Percentiles rank a stretch among this genome's conserved stretches.
Evolutionary conservation across 2,329 filamentous ascomycete species (phyloP).

Genomic region (Bipolaris oryzae): DNA sequence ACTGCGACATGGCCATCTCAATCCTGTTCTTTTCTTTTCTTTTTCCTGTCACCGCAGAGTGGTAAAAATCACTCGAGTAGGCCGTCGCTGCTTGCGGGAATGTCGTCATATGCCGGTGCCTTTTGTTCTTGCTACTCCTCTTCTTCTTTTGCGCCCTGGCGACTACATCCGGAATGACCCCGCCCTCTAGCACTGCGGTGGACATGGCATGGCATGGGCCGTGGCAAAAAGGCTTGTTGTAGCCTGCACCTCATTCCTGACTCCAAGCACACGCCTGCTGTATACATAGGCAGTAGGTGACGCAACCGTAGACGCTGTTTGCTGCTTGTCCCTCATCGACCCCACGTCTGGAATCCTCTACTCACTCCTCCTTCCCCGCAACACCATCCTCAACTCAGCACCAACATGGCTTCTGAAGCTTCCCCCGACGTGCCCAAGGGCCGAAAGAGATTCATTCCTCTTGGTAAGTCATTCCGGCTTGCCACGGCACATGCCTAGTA

Average conservation of each 20-base stretch:
- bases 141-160: not conserved
- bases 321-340: constrained; percentile 21
- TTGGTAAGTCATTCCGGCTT: constrained; percentile 32
- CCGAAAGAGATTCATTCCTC: constrained; percentile 48
- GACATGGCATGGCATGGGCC: not conserved
- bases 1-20: not conserved
- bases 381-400: constrained; percentile 13
- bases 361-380: constrained; percentile 15
- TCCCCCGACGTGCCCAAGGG: constrained; percentile 40
- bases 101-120: not conserved
- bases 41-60: not conserved
- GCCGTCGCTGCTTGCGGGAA: not conserved
- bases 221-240: not conserved
- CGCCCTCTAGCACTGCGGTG: not conserved
- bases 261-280: not conserved
- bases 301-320: constrained; percentile 14
- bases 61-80: not conserved
- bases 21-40: too few relatives aligned
- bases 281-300: not conserved
- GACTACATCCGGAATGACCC: not conserved
- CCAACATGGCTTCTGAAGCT: constrained; percentile 37
- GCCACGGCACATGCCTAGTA: constrained; percentile 9
- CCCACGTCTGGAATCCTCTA: constrained; percentile 13
- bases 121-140: not conserved
- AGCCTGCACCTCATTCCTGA: not conserved